phyloP scores from a whole-genome alignment of 2,329 filamentous ascomycete genomes.

The Aschersonia sp. region DNA sequence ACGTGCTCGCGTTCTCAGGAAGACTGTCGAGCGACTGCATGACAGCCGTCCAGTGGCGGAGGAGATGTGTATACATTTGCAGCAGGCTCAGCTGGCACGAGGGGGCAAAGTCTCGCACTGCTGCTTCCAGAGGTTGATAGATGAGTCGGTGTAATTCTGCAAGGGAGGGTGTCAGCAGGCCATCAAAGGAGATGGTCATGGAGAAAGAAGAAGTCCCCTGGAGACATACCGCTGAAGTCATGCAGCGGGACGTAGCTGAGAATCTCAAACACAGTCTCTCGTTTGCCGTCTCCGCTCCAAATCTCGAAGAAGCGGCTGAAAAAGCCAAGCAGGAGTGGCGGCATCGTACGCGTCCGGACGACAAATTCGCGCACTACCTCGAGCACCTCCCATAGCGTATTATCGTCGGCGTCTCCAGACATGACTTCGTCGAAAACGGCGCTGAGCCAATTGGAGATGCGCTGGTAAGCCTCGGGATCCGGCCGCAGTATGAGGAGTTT shows the following conservation, averaged over 20 bases:
- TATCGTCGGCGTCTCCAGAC: conserved; percentile 32
- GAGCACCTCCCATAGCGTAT: conserved; percentile 38
- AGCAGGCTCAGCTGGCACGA: conserved; percentile 46
- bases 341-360: conserved; percentile 36
- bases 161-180: not conserved
- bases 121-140: conserved; percentile 36
- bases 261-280: conserved; percentile 40
- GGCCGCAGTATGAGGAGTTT: conserved; percentile 58
- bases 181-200: not conserved
- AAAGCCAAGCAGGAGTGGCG: conserved; percentile 33
- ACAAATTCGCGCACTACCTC: conserved; percentile 42
- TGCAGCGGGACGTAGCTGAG: conserved; percentile 39
- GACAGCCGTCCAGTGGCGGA: conserved; percentile 42
- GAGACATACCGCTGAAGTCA: conserved; percentile 45
- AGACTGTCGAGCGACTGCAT: conserved; percentile 25
- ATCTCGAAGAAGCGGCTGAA: conserved; percentile 36
- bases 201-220: conserved; percentile 24
- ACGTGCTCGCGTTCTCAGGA: conserved; percentile 19
- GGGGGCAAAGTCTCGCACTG: conserved; percentile 31
- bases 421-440: conserved; percentile 41
- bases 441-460: conserved; percentile 45
- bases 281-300: conserved; percentile 49
- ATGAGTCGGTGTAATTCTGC: conserved; percentile 36
- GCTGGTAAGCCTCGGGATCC: conserved; percentile 31
- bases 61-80: conserved; percentile 50